Base-by-base conservation (phyloP, 2,329 filamentous ascomycete species). In the Coleophoma cylindrospora region DNA sequence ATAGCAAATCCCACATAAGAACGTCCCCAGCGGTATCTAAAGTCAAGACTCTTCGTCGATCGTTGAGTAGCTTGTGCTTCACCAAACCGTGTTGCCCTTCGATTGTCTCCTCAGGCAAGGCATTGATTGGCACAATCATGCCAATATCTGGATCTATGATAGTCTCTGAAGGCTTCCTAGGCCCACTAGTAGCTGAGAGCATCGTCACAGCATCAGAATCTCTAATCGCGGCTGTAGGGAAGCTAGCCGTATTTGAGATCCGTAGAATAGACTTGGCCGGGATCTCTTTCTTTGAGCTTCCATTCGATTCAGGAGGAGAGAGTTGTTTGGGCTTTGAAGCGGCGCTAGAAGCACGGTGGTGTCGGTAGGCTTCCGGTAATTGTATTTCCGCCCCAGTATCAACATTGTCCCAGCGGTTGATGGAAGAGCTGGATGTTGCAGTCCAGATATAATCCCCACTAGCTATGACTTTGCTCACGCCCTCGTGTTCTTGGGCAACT, bases 21-120 rank as follows among this genome's bases (percentile, higher is more conserved):
- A 97, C 91, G 64, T 99, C 94, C 14, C 94, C 94, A 1, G 92
- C 91, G 2, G 94, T 96, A 67, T 99, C 94, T 47, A 96, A 74
- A 0, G 94, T 99, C 56, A 99, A 74, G 4, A 95, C 91, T 52
- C 91, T 81, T 63, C 89, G 86, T 57, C 92, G 81, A 66, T 99
- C 92, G 67, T 95, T 97, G 53, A 99, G 75, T 59, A 97, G 78
- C 61, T 87, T 85, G 67, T 96, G 89, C 68, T 97, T 99, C 54
- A 97, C 90, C 48, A 99, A 72, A 10, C 94, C 94, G 69, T 96
- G 92, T 62, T 96, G 91, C 1, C 94, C 94, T 68, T 96, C 91
- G 44, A 99, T 94, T 0, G 87, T 90, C 65, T 92, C 89, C 56
- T 85, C 81, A 1, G 87, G 86, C 48, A 84, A 66, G 47, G 82